Evolutionary conservation across 768 basidiomycete species (phyloP), one percentile per base, ranked within the genome.

Genomic region (Chalciporus chontae): DNA sequence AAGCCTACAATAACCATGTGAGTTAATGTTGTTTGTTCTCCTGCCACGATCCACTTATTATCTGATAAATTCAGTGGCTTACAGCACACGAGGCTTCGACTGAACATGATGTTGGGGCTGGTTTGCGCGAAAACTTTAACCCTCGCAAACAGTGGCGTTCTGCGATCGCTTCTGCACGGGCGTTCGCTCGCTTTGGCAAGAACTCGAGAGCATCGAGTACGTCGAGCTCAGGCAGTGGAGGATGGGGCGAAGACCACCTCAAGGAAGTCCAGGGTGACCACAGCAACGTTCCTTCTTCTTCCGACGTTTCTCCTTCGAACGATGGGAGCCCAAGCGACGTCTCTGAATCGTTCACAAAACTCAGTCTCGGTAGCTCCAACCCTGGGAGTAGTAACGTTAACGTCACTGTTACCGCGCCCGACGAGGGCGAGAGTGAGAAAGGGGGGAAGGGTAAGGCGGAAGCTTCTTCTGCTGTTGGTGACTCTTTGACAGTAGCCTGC

Each of bases 121-220:
- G 87, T 10, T 72, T 96, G 43, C 86, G 87, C 27, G 85, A 90
- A 27, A 81, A 93, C 72, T 94, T 95, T 69, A 76, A 90, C 61
- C 77, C 90, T 0, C 77, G 76, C 38, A 83, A 81, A 2, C 77
- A 77, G 34, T 94, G 91, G 92, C 77, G 80, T 43, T 71, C 73
- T 2, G 88, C 87, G 13, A 90, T 94, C 57, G 62, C 67, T 44
- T 70, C 73, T 36, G 71, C 78, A n/a, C 71, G 73, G 15, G 73
- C 73, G 17, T 8, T 75, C 27, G 52, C 69, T 15, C 67, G 69
- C 47, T 54, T 69, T 21, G 61, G 66, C 41, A 66, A 42, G 37
- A 55, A 51, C 27, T 56, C 69, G n/a, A 51, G 65, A 26, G 39
- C 57, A 4, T 52, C 62, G 21, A 69, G 61, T 29, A 53, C 55